Percentiles rank a stretch among this genome's conserved stretches.
phyloP scores from a whole-genome alignment of 129 eudicot genomes.

The Mikania micrantha region DNA sequence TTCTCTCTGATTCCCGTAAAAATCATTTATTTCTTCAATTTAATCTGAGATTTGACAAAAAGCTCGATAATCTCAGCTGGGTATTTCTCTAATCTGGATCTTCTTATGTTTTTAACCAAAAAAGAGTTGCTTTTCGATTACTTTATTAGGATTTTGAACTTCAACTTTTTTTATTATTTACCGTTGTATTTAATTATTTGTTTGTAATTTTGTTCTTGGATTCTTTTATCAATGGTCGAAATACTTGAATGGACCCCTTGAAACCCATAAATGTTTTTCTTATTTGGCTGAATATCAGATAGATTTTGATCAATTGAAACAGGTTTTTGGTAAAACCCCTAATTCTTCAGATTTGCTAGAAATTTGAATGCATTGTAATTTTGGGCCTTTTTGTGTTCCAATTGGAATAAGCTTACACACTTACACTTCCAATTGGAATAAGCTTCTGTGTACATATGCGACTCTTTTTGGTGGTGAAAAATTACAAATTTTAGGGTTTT shows the following conservation, averaged over 20 bases:
- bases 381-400: slow-evolving; percentile 8
- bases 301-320: slow-evolving; percentile 14
- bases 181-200: background rate
- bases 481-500: slow-evolving; percentile 15
- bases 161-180: slow-evolving; percentile 1
- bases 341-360: background rate
- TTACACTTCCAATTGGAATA: slow-evolving; percentile 14
- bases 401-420: too few species aligned
- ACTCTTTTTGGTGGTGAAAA: background rate
- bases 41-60: slow-evolving; percentile 24
- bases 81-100: slow-evolving; percentile 22
- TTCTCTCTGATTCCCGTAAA: slow-evolving; percentile 19
- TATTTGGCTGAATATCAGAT: slow-evolving; percentile 5
- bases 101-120: slow-evolving; percentile 11
- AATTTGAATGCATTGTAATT: background rate
- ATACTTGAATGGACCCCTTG: slow-evolving; percentile 14
- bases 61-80: slow-evolving; percentile 32
- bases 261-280: slow-evolving; percentile 3
- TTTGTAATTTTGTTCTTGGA: slow-evolving; percentile 15
- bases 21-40: slow-evolving; percentile 13
- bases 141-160: slow-evolving; percentile 31
- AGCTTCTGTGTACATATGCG: background rate
- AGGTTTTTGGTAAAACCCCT: slow-evolving; percentile 5
- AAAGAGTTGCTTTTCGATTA: slow-evolving; percentile 13
- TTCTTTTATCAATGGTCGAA: slow-evolving; percentile 2